Base-by-base conservation (phyloP, 805 yeast genomes). In the Clavispora santaluciae region DNA sequence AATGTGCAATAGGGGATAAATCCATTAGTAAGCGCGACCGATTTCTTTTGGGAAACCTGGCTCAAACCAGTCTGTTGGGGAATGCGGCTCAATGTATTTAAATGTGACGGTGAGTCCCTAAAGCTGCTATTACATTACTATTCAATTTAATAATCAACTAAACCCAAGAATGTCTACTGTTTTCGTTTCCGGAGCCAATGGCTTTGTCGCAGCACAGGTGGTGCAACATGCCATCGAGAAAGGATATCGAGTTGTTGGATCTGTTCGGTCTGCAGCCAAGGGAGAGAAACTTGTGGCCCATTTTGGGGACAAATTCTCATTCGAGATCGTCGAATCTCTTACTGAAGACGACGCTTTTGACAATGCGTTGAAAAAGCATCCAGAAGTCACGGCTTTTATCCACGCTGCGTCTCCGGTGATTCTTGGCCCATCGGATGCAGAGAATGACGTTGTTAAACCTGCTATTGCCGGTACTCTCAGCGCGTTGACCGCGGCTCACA, bases 321-420 rank as follows among this genome's bases (percentile, higher is more conserved):
- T n/a, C 28, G 36, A 34, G 36, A n/a, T 34, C 12, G 34, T 30
- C 7, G 22, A 6, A 6, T 13, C 20, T 18, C 22, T 30, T 9
- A 7, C n/a, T 18, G 22, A 13, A 6, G 20, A 13, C 6, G 20
- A 12, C 6, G 20, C 17, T 6, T 75, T 75, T 44, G 72, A 71
- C 40, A 55, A 55, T 7, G 69, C 71, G 1, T 64, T 79, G 48
- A 56, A 69, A 49, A 63, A 61, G 18, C 70, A 72, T 43, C 72
- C 73, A 22, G 81, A 78, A 33, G 71, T 79, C 41, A 64, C 65
- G 12, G 75, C 71, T 24, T 79, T 80, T 35, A 48, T 79, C 28
- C 86, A 80, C 57, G 70, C 81, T 11, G 86, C 86, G 3, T 72
- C 82, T 12, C 84, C 86, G 12, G 73, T 73, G 54, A 63, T 68